Base-by-base conservation (phyloP, 139 green algal genomes). In the Chloropicon primus region DNA sequence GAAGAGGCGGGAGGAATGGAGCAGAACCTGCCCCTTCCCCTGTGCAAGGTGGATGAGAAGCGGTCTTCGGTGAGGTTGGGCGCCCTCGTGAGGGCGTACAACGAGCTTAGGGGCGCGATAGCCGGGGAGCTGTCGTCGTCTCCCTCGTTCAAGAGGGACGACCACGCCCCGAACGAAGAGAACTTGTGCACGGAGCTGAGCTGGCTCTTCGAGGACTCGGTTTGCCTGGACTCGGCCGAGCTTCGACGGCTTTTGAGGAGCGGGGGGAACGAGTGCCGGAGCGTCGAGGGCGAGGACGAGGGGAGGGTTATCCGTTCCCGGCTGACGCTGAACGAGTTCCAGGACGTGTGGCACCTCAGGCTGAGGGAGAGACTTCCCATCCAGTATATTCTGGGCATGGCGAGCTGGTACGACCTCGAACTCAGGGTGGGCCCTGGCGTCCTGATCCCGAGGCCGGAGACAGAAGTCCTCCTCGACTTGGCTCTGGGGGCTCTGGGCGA, bases 401-500 rank as follows among this genome's bases (percentile, higher is more conserved):
- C 90, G 1, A 88, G 96, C 83, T 98, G 94, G 94, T 81, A 90
- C 17, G 87, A 93, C 75, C 41, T 96, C 24, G 81, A 94, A 21
- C 83, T 96, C 2, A 80, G 78, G 22, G 91, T 96, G 0, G 87
- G 84, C 0, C 89, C 91, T 0, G 93, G 94, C 21, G 89, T 97
- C 22, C 87, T 98, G 24, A 91, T 97, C 5, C 94, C 94, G 0
- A 81, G 94, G 1, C 94, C 94, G 41, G 94, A 98, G 81, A 98
- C 94, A 2, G 94, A 98, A 79, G 80, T 90, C 25, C 74, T 96
- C 77, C 75, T 93, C 17, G 90, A 96, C 29, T 84, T 94, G 23
- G 90, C 88, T 2, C 26, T 73, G 24, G 2, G 27, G 72, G 25
- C 80, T 24, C 76, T 85, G 2, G 28, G 83, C 1, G 82, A 26